These are phyloP conservation scores for Lenzites betulinus DNA, from an alignment of 768 basidiomycete species.

Conservation along the genomic window DNA sequence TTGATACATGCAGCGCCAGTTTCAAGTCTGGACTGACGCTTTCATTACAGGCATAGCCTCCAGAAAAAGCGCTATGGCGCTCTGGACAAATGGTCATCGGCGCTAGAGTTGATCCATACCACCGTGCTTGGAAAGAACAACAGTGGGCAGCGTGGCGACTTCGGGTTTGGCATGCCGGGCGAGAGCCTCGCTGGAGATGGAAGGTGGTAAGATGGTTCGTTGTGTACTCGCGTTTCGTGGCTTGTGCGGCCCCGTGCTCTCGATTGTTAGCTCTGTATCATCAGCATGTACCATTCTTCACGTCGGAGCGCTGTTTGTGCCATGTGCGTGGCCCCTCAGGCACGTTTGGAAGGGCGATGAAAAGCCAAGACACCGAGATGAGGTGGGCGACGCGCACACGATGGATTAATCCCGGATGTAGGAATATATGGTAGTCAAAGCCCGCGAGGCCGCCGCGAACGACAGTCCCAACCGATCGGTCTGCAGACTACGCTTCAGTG, in stretches of 20 bases:
- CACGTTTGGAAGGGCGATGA: not conserved
- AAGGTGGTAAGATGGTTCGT: conserved; percentile 8
- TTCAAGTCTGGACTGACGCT: not conserved
- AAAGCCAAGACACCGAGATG: not conserved
- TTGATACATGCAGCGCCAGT: not conserved
- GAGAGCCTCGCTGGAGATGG: conserved; percentile 12
- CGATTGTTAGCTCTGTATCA: conserved; percentile 13
- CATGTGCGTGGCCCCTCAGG: not conserved
- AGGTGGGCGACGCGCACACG: not conserved
- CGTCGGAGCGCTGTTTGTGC: not conserved
- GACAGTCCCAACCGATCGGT: not conserved
- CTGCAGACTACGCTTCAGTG: not conserved
- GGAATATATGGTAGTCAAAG: not conserved
- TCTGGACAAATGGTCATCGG: conserved; percentile 78
- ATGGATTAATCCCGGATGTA: conserved; percentile 1
- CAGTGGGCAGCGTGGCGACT: conserved; percentile 29
- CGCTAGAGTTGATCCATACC: conserved; percentile 76
- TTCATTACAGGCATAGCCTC: conserved; percentile 65
- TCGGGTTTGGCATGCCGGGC: conserved; percentile 13
- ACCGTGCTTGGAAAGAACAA: conserved; percentile 76
- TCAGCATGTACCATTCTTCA: not conserved
- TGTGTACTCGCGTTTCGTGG: conserved; percentile 11
- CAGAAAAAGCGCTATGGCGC: conserved; percentile 87
- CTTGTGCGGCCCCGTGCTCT: conserved; percentile 10
- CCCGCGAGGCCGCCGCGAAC: not conserved